Percentiles rank a stretch among this genome's conserved stretches.
These are phyloP conservation scores for Wickerhamiella kazuoi DNA, from an alignment of 805 yeast genomes.

Conservation along the genomic window DNA sequence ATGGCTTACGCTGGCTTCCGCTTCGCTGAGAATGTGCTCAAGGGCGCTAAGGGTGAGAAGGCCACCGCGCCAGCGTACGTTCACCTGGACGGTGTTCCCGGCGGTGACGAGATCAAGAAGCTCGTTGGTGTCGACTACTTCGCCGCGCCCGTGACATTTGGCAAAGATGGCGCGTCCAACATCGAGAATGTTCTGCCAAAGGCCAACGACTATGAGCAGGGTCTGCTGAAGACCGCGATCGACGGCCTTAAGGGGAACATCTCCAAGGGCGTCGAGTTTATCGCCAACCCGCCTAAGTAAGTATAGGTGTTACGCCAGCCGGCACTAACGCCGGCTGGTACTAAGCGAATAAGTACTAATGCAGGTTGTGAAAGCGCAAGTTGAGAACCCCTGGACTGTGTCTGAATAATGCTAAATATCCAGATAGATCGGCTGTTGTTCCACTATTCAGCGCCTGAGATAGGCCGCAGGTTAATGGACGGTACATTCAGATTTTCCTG, in stretches of 20 bases:
- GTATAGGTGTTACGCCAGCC: neutral
- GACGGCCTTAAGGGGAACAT: conserved; percentile 83
- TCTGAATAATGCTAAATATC: no score
- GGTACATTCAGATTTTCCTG: no score
- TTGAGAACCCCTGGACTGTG: no score
- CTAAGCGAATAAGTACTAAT: neutral
- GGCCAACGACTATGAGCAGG: conserved; percentile 63
- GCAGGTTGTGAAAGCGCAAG: neutral
- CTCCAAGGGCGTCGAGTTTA: conserved; percentile 83
- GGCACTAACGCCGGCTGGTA: no score
- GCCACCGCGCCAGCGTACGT: conserved; percentile 33
- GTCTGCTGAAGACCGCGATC: conserved; percentile 64
- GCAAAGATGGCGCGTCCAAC: conserved; percentile 51
- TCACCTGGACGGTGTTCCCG: conserved; percentile 21
- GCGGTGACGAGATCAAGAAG: conserved; percentile 50
- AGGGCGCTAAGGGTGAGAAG: conserved; percentile 26
- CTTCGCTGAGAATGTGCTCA: conserved; percentile 44
- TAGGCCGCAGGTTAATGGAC: no score
- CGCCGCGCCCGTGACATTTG: conserved; percentile 57
- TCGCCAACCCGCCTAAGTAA: conserved; percentile 22
- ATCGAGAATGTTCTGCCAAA: conserved; percentile 49
- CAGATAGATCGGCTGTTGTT: no score
- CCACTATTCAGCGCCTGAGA: no score
- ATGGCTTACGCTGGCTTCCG: conserved; percentile 91
- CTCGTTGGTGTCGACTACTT: conserved; percentile 59